Base-by-base conservation (phyloP, 306 rosid genomes). In the Sindora glabra region DNA sequence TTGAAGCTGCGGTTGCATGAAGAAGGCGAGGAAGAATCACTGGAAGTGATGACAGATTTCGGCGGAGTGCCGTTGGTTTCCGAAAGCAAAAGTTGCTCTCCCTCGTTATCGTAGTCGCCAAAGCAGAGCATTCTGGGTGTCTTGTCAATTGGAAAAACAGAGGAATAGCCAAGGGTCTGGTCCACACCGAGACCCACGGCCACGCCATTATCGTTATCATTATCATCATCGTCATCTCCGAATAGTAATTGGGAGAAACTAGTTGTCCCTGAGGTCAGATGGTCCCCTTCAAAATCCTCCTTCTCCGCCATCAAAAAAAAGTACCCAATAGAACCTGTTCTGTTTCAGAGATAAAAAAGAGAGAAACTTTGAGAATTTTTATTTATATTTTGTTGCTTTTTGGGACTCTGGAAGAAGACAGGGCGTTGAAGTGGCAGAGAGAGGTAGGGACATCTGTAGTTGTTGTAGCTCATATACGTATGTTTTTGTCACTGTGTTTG, bases 231-330 rank as follows among this genome's bases (percentile, higher is more conserved):
- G 34, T 81, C 81, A 3, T 72, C 84, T n/a, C 77, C 79, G 23
- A 83, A 82, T 26, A 92, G 79, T 22, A 92, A 48, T 79, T 82
- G 90, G 49, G 96, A 89, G 82, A 92, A 89, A 72, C 77, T 77
- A 15, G 95, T 72, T 13, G 70, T 77, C n/a, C n/a, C n/a, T 15
- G 63, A 55, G 10, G 67, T 44, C 49, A 72, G 72, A 60, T 86
- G 77, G 77, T 84, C 89, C 79, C 81, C 52, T 26, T 37, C 77
- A 44, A 51, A 58, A 15, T 74, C 77, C 23, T 75, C 74, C 19
- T 72, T 79, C 38, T 77, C 72, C 38, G 71, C 90, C 97, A 81
- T 90, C 45, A n/a, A n/a, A n/a, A n/a, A n/a, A n/a, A 33, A 9
- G 2, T 10, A 29, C n/a, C 16, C 10, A 24, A 41, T 2, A 19